Evolutionary conservation across 2,329 filamentous ascomycete species (phyloP).

Genomic region (Trichoderma arundinaceum): DNA sequence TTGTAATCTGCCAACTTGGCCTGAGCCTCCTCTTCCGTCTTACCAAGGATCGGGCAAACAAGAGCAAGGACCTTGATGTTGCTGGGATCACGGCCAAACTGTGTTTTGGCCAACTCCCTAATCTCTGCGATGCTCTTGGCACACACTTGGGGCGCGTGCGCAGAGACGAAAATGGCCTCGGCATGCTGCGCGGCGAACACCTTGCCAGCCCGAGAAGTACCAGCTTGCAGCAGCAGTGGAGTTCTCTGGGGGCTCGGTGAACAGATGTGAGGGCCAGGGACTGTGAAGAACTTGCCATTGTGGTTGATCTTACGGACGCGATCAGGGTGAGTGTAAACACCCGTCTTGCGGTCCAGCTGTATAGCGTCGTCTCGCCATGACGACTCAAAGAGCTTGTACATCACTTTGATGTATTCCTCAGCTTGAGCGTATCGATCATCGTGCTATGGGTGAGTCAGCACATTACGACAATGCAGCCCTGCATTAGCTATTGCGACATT

Average conservation of each 20-base stretch:
- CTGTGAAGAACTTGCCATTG: slow-evolving; percentile 65
- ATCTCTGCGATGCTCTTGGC: slow-evolving; percentile 68
- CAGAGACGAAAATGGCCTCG: slow-evolving; percentile 72
- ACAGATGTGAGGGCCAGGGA: slow-evolving; percentile 69
- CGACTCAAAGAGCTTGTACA: slow-evolving; percentile 70
- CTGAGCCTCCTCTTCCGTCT: slow-evolving; percentile 68
- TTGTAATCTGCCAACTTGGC: slow-evolving; percentile 67
- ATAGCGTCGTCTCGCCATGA: slow-evolving; percentile 73
- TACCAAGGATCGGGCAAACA: slow-evolving; percentile 68
- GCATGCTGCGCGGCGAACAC: slow-evolving; percentile 72
- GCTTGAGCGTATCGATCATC: slow-evolving; percentile 69
- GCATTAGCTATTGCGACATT: slow-evolving; percentile 7
- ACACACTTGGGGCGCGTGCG: slow-evolving; percentile 66
- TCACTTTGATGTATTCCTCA: slow-evolving; percentile 68
- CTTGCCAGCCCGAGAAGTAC: slow-evolving; percentile 69
- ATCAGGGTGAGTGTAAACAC: slow-evolving; percentile 59
- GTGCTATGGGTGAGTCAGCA: slow-evolving; percentile 49
- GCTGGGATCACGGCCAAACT: slow-evolving; percentile 62
- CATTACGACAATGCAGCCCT: neutral
- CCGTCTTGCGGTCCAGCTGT: slow-evolving; percentile 60
- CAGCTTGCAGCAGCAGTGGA: slow-evolving; percentile 72
- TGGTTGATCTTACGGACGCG: slow-evolving; percentile 71
- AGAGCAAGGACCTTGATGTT: slow-evolving; percentile 72
- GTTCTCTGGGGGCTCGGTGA: slow-evolving; percentile 71
- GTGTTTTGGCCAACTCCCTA: slow-evolving; percentile 57